Base-by-base conservation (phyloP, 306 rosid genomes). In the Inga laurina region DNA sequence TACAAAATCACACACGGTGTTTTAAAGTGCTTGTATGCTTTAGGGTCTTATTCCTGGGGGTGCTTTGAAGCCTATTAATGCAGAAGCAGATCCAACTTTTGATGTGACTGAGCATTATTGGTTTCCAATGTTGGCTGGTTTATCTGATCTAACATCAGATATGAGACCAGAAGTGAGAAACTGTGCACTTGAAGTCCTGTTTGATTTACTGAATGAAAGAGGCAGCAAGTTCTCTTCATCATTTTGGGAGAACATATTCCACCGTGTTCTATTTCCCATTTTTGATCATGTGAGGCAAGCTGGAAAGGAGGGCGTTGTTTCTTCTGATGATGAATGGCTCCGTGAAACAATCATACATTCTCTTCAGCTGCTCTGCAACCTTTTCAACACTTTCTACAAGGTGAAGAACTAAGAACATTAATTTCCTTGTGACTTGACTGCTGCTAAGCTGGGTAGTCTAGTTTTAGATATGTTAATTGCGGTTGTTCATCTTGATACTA, bases 91-190 rank as follows among this genome's bases (percentile, higher is more conserved):
- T 56, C 80, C 91, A 51, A 82, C 88, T 70, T 76, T 89, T 82
- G 99, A 97, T 76, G 89, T 94, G 86, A 97, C 99, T 65, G 99
- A 97, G 87, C 93, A 97, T 85, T 97, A 92, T 85, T 97, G 99
- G 99, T 97, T 94, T 83, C 99, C 99, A 76, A 97, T 97, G 99
- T 91, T 97, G 80, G 99, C 98, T 86, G 99, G 99, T 85, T 90
- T 97, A 48, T 97, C 99, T 77, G 99, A 97, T 86, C 89, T 97
- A 75, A 97, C 99, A 35, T 92, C 99, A 80, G 99, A 97, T 86
- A 89, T 91, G 79, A 90, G 99, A 86, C 93, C 97, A 37, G 99
- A 97, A 88, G 97, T 97, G 90, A 90, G 98, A 90, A 94, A 97
- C 89, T 97, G 99, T 83, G 98, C 95, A 0, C 95, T 97, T 68